Percentiles rank a stretch among this genome's conserved stretches.
Evolutionary conservation across 352 stramenopile genomes (phyloP).

Genomic region (Thalassiosira exigua): DNA sequence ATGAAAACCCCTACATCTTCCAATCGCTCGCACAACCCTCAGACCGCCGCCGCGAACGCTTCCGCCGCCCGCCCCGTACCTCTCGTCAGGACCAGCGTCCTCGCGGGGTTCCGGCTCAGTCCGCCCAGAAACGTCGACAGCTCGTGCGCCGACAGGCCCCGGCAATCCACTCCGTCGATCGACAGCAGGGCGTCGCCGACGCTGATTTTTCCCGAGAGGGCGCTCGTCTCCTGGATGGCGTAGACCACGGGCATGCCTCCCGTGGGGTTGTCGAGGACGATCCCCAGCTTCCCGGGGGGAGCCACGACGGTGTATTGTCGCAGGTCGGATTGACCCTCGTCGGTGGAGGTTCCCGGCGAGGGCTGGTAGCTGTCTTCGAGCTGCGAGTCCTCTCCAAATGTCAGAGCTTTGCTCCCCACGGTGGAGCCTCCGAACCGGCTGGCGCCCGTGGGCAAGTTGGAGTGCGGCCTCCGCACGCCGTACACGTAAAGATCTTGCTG

Average conservation of each 20-base stretch:
- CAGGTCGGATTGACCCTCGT: conserved; percentile 16
- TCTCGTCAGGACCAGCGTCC: conserved; percentile 21
- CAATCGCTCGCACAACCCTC: too few relatives aligned
- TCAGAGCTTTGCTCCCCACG: neutral
- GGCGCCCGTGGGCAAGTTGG: too few relatives aligned
- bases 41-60: too few relatives aligned
- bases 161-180: conserved; percentile 36
- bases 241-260: conserved; percentile 25
- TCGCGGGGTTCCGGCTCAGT: conserved; percentile 10
- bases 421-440: neutral
- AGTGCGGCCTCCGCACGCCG: neutral
- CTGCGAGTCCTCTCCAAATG: neutral
- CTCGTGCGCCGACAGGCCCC: conserved; percentile 22
- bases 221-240: conserved; percentile 36
- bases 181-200: conserved; percentile 38
- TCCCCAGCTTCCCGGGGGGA: conserved; percentile 27
- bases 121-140: conserved; percentile 29
- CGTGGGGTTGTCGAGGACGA: conserved; percentile 33
- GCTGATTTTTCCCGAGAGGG: conserved; percentile 20
- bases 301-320: conserved; percentile 16
- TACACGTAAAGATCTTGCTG: conserved; percentile 17
- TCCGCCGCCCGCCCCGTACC: too few relatives aligned
- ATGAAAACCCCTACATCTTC: too few relatives aligned
- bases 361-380: neutral
- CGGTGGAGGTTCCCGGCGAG: too few relatives aligned